Conservation (phyloP, 371 early-diverging fungal genomes). For the Actinomortierella wolfii region DNA sequence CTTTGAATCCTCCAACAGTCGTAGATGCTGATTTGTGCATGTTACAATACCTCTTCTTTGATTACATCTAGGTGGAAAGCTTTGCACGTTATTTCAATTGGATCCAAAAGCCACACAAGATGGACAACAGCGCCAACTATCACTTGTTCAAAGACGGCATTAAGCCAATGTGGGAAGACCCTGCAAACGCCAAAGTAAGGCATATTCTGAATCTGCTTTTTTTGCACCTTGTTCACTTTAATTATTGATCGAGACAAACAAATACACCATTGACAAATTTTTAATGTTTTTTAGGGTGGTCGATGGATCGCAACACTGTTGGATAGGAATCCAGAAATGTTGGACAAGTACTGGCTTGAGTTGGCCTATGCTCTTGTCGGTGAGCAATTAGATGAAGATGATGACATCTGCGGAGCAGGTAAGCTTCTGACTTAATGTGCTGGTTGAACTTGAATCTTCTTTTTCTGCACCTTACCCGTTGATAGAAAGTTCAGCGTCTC, state of each 20-base stretch:
- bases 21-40: no score
- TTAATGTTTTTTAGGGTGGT: slow-evolving; percentile 30
- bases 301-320: slow-evolving; percentile 34
- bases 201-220: neutral
- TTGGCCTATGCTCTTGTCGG: slow-evolving; percentile 38
- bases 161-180: slow-evolving; percentile 98
- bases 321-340: slow-evolving; percentile 18
- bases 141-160: slow-evolving; percentile 95
- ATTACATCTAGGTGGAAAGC: slow-evolving; percentile 38
- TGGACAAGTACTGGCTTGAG: slow-evolving; percentile 44
- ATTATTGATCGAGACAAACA: no score
- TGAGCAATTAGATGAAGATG: slow-evolving; percentile 31
- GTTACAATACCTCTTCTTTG: no score
- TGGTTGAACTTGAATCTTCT: neutral
- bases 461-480: neutral
- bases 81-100: slow-evolving; percentile 46
- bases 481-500: neutral
- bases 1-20: no score
- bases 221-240: no score
- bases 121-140: slow-evolving; percentile 74
- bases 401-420: slow-evolving; percentile 44
- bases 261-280: no score
- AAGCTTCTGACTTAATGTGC: neutral
- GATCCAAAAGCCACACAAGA: slow-evolving; percentile 38
- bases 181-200: slow-evolving; percentile 78